These are phyloP conservation scores for Claviceps monticola DNA, from an alignment of 2,329 filamentous ascomycete genomes.

Conservation along the genomic window DNA sequence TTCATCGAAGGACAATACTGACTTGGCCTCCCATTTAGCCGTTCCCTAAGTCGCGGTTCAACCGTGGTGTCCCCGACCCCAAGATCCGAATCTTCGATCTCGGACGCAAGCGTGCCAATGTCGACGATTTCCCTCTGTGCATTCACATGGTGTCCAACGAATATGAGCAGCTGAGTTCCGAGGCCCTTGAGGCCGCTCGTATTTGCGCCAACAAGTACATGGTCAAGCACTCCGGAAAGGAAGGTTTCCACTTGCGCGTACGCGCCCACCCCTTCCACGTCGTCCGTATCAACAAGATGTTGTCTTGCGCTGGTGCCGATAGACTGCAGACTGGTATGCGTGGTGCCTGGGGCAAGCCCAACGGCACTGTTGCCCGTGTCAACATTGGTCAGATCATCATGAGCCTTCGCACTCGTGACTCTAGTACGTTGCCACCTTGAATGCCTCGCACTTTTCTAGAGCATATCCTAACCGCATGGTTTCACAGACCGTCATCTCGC, in stretches of 20 bases:
- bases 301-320: constrained; percentile 99
- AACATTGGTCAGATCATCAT: constrained; percentile 99
- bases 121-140: constrained; percentile 99
- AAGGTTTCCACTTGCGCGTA: constrained; percentile 60
- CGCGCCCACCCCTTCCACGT: constrained; percentile 99
- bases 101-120: constrained; percentile 93
- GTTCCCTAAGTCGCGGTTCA: constrained; percentile 99
- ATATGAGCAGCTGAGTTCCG: constrained; percentile 99
- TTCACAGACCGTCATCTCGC: constrained; percentile 67
- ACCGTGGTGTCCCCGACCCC: constrained; percentile 88
- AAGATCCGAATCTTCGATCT: constrained; percentile 97
- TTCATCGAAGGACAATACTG: not conserved
- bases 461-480: not conserved
- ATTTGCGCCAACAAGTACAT: constrained; percentile 99
- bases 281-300: constrained; percentile 99
- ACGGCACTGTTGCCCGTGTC: constrained; percentile 97
- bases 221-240: constrained; percentile 59
- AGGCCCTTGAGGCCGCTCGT: constrained; percentile 98
- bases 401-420: constrained; percentile 92
- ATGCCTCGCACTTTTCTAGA: not conserved
- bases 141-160: constrained; percentile 99
- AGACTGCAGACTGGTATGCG: constrained; percentile 99
- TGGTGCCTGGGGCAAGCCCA: constrained; percentile 99
- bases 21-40: constrained; percentile 37
- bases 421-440: constrained; percentile 40